Percentiles rank a stretch among this genome's conserved stretches.
These are phyloP conservation scores for Exobasidium cylindrosporum DNA, from an alignment of 1,284 basidiomycete genomes.

Conservation along the genomic window DNA sequence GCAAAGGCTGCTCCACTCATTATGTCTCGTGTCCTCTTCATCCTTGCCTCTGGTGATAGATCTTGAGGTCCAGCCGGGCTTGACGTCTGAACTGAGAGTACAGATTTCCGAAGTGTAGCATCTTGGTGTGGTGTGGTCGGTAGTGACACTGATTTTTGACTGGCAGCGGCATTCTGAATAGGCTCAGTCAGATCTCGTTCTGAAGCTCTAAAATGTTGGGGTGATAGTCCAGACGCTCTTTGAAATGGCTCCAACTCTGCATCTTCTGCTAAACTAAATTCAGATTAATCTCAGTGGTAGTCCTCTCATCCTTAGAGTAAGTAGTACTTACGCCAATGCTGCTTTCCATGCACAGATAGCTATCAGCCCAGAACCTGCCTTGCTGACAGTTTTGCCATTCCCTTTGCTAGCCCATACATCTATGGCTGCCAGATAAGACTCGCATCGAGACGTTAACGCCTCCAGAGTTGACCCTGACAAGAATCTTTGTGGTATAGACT, in stretches of 20 bases:
- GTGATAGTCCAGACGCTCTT: slow-evolving; percentile 5
- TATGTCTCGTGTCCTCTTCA: slow-evolving; percentile 8
- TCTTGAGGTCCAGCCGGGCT: background rate
- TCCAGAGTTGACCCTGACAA: background rate
- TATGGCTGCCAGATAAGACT: slow-evolving; percentile 2
- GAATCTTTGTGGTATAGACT: background rate
- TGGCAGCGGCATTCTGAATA: slow-evolving; percentile 1
- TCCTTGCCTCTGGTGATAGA: slow-evolving; percentile 1
- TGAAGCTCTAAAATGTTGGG: slow-evolving; percentile 7
- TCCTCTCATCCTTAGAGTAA: background rate
- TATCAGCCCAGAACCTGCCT: slow-evolving; percentile 6
- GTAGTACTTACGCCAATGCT: background rate
- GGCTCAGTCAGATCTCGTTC: background rate
- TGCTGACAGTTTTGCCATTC: background rate
- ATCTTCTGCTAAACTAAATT: background rate
- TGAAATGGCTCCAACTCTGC: background rate
- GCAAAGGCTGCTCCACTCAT: background rate
- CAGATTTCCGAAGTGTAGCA: background rate
- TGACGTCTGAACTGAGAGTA: background rate
- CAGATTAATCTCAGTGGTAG: background rate
- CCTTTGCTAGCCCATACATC: slow-evolving; percentile 12
- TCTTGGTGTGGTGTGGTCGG: background rate
- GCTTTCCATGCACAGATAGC: slow-evolving; percentile 8
- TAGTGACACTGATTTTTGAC: background rate
- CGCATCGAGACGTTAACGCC: background rate